Conservation (phyloP, 768 basidiomycete species). For the Tylopilus sp. region DNA sequence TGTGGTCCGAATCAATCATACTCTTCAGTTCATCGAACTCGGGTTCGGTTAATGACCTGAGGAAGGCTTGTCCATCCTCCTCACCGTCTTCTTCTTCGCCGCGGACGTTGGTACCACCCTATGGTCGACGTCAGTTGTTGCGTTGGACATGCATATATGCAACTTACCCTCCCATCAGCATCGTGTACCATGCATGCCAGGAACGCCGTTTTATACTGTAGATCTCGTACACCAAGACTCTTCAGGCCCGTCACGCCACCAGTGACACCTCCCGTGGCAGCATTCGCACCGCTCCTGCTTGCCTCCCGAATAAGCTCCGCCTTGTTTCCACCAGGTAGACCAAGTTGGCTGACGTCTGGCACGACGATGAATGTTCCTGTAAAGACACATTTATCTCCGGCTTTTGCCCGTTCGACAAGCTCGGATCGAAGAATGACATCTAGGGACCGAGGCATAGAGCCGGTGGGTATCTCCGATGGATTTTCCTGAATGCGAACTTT, state of each 20-base stretch:
- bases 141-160: background rate
- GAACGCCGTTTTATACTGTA: conserved; percentile 99
- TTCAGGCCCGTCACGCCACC: conserved; percentile 93
- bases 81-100: conserved; percentile 84
- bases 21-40: conserved; percentile 92
- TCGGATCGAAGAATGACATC: conserved; percentile 95
- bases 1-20: conserved; percentile 94
- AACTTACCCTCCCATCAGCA: conserved; percentile 79
- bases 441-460: conserved; percentile 95
- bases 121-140: conserved; percentile 1
- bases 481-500: conserved; percentile 99
- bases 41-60: conserved; percentile 84
- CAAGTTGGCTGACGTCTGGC: conserved; percentile 95
- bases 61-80: conserved; percentile 77
- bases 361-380: conserved; percentile 98
- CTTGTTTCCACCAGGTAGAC: conserved; percentile 89
- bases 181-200: conserved; percentile 97
- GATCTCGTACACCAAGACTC: conserved; percentile 87
- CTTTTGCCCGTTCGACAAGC: conserved; percentile 97
- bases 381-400: conserved; percentile 98
- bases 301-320: conserved; percentile 89
- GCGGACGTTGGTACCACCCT: conserved; percentile 85
- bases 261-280: conserved; percentile 59
- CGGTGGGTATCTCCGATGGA: conserved; percentile 97
- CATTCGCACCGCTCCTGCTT: conserved; percentile 56